Evolutionary conservation across 768 basidiomycete genomes (phyloP).

Genomic region (Tulasnella sp.): DNA sequence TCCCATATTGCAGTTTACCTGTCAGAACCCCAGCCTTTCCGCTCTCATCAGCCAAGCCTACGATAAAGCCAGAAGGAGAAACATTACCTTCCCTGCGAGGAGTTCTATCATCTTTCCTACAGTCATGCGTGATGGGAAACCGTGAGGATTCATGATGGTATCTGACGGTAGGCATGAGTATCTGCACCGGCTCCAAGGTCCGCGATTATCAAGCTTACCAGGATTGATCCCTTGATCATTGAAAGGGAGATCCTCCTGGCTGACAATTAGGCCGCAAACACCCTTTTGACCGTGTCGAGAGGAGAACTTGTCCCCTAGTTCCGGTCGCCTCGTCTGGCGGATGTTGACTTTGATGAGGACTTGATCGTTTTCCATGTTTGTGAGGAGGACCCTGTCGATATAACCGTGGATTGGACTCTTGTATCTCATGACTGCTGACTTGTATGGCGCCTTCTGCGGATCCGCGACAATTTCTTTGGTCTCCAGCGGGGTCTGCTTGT

Average conservation of each 20-base stretch:
- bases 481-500: conserved; percentile 94
- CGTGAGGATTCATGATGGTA: conserved; percentile 99
- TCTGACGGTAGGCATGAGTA: conserved; percentile 37
- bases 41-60: background rate
- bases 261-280: conserved; percentile 96
- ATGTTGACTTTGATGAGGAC: conserved; percentile 95
- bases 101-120: conserved; percentile 99
- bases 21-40: conserved; percentile 75
- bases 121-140: conserved; percentile 98
- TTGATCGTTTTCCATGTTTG: conserved; percentile 93
- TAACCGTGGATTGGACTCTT: conserved; percentile 89
- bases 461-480: conserved; percentile 82
- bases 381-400: conserved; percentile 96
- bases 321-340: conserved; percentile 90
- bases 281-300: conserved; percentile 98
- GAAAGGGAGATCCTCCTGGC: conserved; percentile 98
- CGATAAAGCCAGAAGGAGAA: background rate
- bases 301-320: conserved; percentile 97
- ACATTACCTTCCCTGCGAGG: conserved; percentile 77
- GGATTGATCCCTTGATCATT: conserved; percentile 94
- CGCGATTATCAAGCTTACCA: conserved; percentile 35
- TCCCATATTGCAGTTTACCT: conserved; percentile 87
- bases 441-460: conserved; percentile 66
- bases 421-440: conserved; percentile 85
- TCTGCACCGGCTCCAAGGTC: background rate